Conservation (phyloP, 2,329 filamentous ascomycete genomes). For the Ambrosiella beaveri region DNA sequence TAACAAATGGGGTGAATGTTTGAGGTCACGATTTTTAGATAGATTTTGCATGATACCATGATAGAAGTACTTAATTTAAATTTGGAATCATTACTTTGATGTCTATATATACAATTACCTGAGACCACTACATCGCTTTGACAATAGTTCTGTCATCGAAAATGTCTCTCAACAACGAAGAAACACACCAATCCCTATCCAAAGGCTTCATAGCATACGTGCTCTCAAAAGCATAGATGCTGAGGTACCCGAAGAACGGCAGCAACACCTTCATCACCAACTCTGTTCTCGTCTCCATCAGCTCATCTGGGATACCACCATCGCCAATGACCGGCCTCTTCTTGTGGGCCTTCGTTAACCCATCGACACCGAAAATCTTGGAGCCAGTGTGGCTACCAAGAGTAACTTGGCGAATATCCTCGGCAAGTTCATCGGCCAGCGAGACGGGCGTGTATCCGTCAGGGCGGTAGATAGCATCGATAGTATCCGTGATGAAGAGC, state of each 20-base stretch:
- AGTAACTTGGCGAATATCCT: conserved; percentile 42
- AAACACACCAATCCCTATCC: conserved; percentile 47
- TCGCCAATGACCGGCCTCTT: conserved; percentile 33
- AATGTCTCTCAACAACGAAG: conserved; percentile 51
- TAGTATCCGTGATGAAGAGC: conserved; percentile 93
- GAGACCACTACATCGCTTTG: conserved; percentile 31
- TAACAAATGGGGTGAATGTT: neutral
- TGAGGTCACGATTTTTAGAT: neutral
- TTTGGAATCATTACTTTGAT: neutral
- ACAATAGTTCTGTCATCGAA: conserved; percentile 62
- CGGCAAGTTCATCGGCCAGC: conserved; percentile 69
- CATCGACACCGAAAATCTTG: neutral
- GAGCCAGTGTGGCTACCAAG: conserved; percentile 20
- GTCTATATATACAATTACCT: neutral
- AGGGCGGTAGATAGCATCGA: conserved; percentile 82
- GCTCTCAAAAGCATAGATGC: conserved; percentile 84
- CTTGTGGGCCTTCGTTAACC: conserved; percentile 12
- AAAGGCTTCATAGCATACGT: conserved; percentile 67
- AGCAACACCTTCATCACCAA: conserved; percentile 62
- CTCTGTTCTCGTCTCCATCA: conserved; percentile 44
- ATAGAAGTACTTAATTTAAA: neutral
- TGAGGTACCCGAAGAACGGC: conserved; percentile 81
- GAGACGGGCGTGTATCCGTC: conserved; percentile 51
- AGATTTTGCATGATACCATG: neutral
- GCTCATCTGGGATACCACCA: conserved; percentile 37